Base-by-base conservation (phyloP, 441 rosid species). In the Pelargonium fulgidum region DNA sequence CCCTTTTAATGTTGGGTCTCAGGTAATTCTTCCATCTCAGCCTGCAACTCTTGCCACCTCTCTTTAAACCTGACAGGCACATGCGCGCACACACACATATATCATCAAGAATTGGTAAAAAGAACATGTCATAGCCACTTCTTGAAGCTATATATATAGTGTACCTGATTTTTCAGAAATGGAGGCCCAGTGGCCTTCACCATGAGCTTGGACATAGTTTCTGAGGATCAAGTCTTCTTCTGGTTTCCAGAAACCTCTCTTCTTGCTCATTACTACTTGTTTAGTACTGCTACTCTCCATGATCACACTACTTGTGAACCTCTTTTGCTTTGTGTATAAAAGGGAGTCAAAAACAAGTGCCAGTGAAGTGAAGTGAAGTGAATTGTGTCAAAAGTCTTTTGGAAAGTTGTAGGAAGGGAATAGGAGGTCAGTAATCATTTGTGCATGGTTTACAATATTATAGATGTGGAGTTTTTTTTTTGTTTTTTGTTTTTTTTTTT, bases 41-140 rank as follows among this genome's bases (percentile, higher is more conserved):
- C 68, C 91, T 80, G 79, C 91, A 85, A 65, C 89, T 87, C 75
- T 87, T 87, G 24, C 89, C 91, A 70, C 89, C 91, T 66, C 91
- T 82, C 83, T 62, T 80, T 72, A 83, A 75, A 68, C 91, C 91
- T 85, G 47, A 62, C n/a, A 67, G 41, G 36, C 36, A 29, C 5
- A 6, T 6, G 0, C 36, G 0, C 36, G 36, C 36, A 6, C 36
- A 3, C 6, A 3, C 36, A 29, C 6, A 29, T 29, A 29, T 29
- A 29, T 29, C 0, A 29, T 29, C 36, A 29, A 29, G 36, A 29
- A 29, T 29, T 4, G 36, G 36, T 29, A 29, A 29, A 58, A 20
- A 8, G 1, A 19, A 58, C 62, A 58, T 58, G 9, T 58, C 4
- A 20, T 19, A 36, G 67, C 39, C 26, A 17, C 0, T 6, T 8